Conservation (phyloP, 768 basidiomycete species). For the Coprinellus aureogranulatus region DNA sequence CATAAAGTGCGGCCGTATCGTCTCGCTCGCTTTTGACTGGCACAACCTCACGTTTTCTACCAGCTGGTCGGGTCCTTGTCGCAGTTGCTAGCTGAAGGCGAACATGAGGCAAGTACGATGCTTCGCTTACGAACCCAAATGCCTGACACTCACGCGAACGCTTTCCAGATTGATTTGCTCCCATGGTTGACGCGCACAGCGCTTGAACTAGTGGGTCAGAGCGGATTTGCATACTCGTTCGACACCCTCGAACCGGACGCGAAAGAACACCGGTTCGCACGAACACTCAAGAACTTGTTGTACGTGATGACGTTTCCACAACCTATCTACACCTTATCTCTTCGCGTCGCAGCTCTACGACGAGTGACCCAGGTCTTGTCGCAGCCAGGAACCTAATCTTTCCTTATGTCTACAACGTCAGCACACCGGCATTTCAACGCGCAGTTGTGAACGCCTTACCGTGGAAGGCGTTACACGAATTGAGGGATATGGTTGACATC, state of each 20-base stretch:
- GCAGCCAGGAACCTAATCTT: neutral
- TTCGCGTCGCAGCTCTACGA: neutral
- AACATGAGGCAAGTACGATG: neutral
- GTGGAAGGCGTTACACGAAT: constrained; percentile 22
- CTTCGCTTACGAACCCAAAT: no score
- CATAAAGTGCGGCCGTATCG: constrained; percentile 21
- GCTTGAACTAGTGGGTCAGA: constrained; percentile 8
- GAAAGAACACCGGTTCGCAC: constrained; percentile 25
- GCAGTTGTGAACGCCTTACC: constrained; percentile 19
- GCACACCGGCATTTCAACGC: constrained; percentile 9
- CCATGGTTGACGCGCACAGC: constrained; percentile 9
- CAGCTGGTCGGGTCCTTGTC: constrained; percentile 19
- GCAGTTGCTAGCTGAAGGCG: constrained; percentile 29
- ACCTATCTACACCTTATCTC: no score
- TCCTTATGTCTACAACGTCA: constrained; percentile 5
- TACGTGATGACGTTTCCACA: no score
- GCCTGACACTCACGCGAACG: neutral
- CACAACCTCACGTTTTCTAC: no score
- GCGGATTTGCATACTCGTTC: constrained; percentile 9
- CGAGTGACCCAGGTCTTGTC: neutral
- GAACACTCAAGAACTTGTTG: constrained; percentile 28
- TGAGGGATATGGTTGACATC: constrained; percentile 18
- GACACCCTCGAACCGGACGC: neutral
- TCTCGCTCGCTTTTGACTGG: no score
- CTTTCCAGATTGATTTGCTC: constrained; percentile 5